Evolutionary conservation across 306 rosid genomes (phyloP).

Genomic region (Begonia loranthoides): DNA sequence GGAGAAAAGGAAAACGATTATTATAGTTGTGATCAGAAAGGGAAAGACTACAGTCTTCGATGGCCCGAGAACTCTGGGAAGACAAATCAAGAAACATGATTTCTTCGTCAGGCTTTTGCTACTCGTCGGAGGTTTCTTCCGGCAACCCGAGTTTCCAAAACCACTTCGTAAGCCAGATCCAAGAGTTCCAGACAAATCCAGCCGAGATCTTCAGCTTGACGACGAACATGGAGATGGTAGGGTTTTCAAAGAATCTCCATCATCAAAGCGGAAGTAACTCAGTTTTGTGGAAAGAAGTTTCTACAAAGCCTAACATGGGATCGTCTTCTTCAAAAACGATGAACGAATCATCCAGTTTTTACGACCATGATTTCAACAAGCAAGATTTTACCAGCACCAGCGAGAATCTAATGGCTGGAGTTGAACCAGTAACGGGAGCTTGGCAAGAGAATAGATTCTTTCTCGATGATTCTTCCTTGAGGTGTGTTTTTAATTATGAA

Average conservation of each 20-base stretch:
- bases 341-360: background rate
- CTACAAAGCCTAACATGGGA: background rate
- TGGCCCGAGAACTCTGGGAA: conserved; percentile 45
- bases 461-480: conserved; percentile 53
- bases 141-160: conserved; percentile 12
- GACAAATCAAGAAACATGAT: conserved; percentile 35
- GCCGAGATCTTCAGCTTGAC: conserved; percentile 63
- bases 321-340: conserved; percentile 32
- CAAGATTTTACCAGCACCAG: background rate
- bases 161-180: conserved; percentile 53
- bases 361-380: background rate
- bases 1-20: too few relatives aligned
- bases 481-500: conserved; percentile 72
- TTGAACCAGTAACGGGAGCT: background rate
- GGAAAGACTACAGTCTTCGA: background rate
- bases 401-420: background rate
- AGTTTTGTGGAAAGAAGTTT: background rate
- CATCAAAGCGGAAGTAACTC: conserved; percentile 2
- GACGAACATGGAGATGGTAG: conserved; percentile 61
- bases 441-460: conserved; percentile 13
- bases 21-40: background rate
- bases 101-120: conserved; percentile 32
- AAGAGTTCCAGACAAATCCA: conserved; percentile 38
- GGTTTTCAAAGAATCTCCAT: conserved; percentile 39
- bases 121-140: conserved; percentile 31